These are phyloP conservation scores for Pholiota microspora DNA, from an alignment of 768 basidiomycete genomes.

Conservation along the genomic window DNA sequence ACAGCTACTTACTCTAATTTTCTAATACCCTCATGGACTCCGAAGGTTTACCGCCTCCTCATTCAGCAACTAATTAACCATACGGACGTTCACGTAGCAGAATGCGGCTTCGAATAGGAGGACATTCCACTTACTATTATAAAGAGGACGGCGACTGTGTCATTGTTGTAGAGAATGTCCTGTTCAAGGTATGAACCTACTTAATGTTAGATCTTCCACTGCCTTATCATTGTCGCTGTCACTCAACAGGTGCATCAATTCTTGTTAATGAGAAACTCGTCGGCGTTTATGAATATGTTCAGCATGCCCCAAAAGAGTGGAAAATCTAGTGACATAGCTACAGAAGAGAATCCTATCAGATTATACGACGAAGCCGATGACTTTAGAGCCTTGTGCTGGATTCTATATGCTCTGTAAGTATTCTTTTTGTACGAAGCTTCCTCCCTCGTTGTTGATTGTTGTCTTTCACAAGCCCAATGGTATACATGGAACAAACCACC, in stretches of 20 bases:
- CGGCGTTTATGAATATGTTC: conserved; percentile 15
- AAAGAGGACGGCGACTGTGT: conserved; percentile 1
- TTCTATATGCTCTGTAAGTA: conserved; percentile 17
- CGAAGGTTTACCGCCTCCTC: no score
- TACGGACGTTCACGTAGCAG: no score
- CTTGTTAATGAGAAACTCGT: conserved; percentile 9
- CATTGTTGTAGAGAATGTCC: conserved; percentile 8
- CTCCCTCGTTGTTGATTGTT: not conserved
- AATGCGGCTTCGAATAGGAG: no score
- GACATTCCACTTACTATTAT: no score
- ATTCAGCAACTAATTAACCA: no score
- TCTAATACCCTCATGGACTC: no score
- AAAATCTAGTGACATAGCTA: not conserved
- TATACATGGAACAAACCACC: not conserved
- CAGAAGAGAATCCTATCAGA: conserved; percentile 16
- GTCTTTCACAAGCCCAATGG: not conserved
- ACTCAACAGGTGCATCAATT: conserved; percentile 12
- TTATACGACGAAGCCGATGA: conserved; percentile 12
- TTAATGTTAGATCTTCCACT: not conserved
- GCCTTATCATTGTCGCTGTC: no score
- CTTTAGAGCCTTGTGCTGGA: conserved; percentile 18
- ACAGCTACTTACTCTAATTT: no score
- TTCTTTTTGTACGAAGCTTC: no score
- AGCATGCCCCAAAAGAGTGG: conserved; percentile 1
- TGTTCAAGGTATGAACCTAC: conserved; percentile 14